Evolutionary conservation across 768 basidiomycete species (phyloP).

Genomic region (Fomitopsis pulvina): DNA sequence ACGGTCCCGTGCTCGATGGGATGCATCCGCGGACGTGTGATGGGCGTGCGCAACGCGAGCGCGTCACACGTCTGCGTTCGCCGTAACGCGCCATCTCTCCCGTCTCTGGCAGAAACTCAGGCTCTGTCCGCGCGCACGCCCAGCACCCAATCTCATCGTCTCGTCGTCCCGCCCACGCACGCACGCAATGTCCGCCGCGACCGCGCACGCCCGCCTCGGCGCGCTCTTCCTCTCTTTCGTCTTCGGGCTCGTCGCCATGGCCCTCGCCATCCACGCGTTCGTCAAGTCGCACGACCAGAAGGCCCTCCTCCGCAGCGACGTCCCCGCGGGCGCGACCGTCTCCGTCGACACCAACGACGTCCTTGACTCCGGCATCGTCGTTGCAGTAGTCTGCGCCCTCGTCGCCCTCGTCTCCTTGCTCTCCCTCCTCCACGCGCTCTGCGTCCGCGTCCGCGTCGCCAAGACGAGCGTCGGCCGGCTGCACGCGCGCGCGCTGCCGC

Average conservation of each 20-base stretch:
- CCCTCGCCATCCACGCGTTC: slow-evolving; percentile 27
- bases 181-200: slow-evolving; percentile 6
- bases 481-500: slow-evolving; percentile 23
- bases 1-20: no score
- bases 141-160: neutral
- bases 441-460: slow-evolving; percentile 23
- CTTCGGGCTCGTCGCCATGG: slow-evolving; percentile 24
- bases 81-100: no score
- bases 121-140: no score
- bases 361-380: slow-evolving; percentile 23
- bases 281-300: slow-evolving; percentile 34
- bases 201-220: slow-evolving; percentile 17
- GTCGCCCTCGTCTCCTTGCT: slow-evolving; percentile 15
- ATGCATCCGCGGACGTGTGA: neutral
- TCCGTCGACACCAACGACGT: slow-evolving; percentile 29
- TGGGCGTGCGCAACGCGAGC: neutral
- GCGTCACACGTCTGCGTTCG: neutral
- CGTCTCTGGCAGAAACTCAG: no score
- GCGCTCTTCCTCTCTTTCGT: slow-evolving; percentile 24
- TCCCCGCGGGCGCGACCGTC: slow-evolving; percentile 28
- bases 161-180: neutral
- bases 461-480: slow-evolving; percentile 2
- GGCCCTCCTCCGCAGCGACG: slow-evolving; percentile 22
- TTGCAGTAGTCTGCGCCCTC: slow-evolving; percentile 26
- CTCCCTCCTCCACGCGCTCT: slow-evolving; percentile 25